phyloP scores from a whole-genome alignment of 345 rosid genomes.

The Cardamine chenopodiifolia region DNA sequence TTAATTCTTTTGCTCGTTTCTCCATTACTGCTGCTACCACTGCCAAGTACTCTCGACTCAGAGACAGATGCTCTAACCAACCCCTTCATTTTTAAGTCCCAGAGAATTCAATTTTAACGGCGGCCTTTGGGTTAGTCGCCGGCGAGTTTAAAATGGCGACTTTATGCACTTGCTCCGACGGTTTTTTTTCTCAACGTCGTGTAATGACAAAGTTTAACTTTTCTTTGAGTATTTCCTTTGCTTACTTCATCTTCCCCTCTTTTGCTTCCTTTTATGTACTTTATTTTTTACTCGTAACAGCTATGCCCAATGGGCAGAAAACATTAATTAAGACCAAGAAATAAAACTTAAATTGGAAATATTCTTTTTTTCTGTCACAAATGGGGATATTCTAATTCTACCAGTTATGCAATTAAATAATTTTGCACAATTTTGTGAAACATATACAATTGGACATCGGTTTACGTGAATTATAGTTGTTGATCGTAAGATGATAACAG shows the following conservation, averaged over 20 bases:
- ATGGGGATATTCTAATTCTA: not conserved
- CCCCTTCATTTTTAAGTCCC: not conserved
- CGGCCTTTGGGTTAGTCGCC: not conserved
- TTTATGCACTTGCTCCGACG: not conserved
- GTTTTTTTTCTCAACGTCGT: conserved; percentile 3
- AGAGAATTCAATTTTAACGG: not conserved
- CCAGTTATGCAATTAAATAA: not conserved
- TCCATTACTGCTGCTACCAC: conserved; percentile 30
- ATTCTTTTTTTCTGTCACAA: not conserved
- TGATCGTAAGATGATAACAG: not conserved
- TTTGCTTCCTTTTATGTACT: not conserved
- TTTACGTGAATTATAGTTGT: not conserved
- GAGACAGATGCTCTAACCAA: conserved; percentile 13
- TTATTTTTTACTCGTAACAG: not conserved
- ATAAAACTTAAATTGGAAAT: not conserved
- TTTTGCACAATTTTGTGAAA: not conserved
- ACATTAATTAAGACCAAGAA: not conserved
- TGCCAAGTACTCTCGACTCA: conserved; percentile 15
- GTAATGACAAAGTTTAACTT: conserved; percentile 35
- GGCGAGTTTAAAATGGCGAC: conserved; percentile 2
- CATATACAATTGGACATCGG: not conserved
- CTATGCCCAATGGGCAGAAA: not conserved
- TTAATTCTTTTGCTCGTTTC: conserved; percentile 39
- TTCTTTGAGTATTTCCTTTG: conserved; percentile 3
- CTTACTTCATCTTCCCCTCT: conserved; percentile 25